Base-by-base conservation (phyloP, 352 stramenopile genomes). In the Globisporangium sylvaticum region DNA sequence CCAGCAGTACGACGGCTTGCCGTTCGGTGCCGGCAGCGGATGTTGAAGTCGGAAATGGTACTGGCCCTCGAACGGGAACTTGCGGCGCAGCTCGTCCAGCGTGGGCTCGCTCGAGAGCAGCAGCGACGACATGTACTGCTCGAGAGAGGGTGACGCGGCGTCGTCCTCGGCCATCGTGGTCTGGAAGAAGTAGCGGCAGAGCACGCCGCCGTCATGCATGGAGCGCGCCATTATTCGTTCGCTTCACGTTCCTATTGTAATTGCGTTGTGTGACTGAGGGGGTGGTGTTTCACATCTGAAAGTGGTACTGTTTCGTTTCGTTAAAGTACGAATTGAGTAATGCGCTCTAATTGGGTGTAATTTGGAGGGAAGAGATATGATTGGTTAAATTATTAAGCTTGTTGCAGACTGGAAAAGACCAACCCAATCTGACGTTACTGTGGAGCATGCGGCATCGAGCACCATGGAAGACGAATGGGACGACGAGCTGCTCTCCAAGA, bases 151-250 rank as follows among this genome's bases (percentile, higher is more conserved):
- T 22, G 31, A 12, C 4, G 20, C 7, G 6, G n/a, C 48, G 10
- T 79, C 74, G 6, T 73, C 78, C 62, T 94, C 85, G 15, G 76
- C 76, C 71, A 88, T 68, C 74, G 83, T 91, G 54, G 83, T 69
- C 73, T 92, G 86, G 78, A 94, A 92, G 65, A 94, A 94, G 72
- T 94, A 94, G 65, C 80, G 84, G 59, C 86, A 94, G 62, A 94
- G 76, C 70, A 94, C 86, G 62, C 74, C 69, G 66, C 69, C 39
- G 34, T 68, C 25, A 29, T 15, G 29, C 34, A 8, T 27, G 39
- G n/a, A 42, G 32, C 63, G 42, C 1, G 44, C 64, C 64, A 69
- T 69, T 18, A n/a, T n/a, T n/a, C n/a, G n/a, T 10, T 58, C 22
- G 31, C 15, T 62, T 32, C 37, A n/a, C 39, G 18, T 48, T 48